Evolutionary conservation across 495 filamentous ascomycete species (phyloP), one percentile per base, ranked within the genome.

Genomic region (Hamigera avellanea): DNA sequence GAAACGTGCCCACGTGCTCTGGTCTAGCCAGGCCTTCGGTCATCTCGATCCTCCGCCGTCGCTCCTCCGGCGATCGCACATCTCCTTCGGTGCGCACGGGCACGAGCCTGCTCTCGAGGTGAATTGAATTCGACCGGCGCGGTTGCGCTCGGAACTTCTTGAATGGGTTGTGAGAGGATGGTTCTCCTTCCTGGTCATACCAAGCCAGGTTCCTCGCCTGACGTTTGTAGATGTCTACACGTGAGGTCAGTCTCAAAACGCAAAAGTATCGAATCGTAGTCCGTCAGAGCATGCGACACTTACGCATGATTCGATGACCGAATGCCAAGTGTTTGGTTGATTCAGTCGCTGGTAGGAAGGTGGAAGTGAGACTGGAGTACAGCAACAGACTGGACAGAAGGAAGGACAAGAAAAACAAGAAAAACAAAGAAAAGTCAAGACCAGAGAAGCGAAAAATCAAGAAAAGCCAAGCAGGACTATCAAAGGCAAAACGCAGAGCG

Each of bases 161-260:
- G 41, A 69, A 72, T n/a, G 69, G 69, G 38, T 73, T 73, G 42
- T 59, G 59, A 3, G 53, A 54, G 2, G 61, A 42, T 8, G 50
- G 51, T 35, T 59, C 56, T 44, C 61, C 65, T 13, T 68, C 60
- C 6, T 61, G 43, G 37, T 62, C 59, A 36, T 67, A 68, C 66
- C 69, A 69, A 16, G 69, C 68, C 29, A 61, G 42, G 3, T 56
- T 50, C 27, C 53, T 61, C 26, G 69, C 69, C 32, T 59, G 40
- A 19, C 59, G 50, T 33, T 60, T 59, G 35, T 61, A 66, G 43
- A 54, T 68, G 43, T 70, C 69, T 73, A 39, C 4, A 18, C 3
- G 32, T 13, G 28, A 26, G 12, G 25, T 26, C 25, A 26, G 25
- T 26, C 25, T 26, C 25, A 7, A n/a, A n/a, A n/a, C n/a, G n/a